A percentile compares a stretch with the other conserved stretches of the same genome.
Conservation (phyloP, 75 land plant species). For the Selaginella moellendorffii region DNA sequence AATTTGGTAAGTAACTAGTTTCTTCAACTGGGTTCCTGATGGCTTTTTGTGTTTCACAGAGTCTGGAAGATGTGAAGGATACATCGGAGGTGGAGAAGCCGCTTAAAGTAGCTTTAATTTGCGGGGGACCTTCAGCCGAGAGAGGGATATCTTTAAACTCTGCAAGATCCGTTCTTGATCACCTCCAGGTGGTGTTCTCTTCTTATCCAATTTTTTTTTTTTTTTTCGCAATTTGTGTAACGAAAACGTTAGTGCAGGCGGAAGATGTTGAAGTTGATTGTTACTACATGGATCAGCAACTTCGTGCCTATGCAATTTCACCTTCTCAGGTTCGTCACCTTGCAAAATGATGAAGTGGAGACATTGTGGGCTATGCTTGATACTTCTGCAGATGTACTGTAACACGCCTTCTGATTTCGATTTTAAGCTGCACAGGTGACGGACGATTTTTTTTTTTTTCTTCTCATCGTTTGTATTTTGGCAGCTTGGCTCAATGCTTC, state of each 20-base stretch:
- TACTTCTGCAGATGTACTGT: conserved; percentile 46
- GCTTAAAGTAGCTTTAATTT: conserved; percentile 49
- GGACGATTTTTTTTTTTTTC: not conserved
- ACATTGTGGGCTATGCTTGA: not conserved
- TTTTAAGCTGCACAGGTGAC: conserved; percentile 73
- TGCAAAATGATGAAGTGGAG: too few species aligned
- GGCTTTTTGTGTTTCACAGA: too few species aligned
- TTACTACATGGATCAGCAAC: conserved; percentile 53
- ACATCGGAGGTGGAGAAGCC: conserved; percentile 21
- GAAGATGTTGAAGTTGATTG: conserved; percentile 66
- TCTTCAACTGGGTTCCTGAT: too few species aligned
- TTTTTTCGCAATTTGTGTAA: too few species aligned
- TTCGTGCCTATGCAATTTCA: conserved; percentile 59
- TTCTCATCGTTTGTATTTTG: not conserved
- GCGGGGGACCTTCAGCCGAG: conserved; percentile 83
- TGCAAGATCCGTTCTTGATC: conserved; percentile 79
- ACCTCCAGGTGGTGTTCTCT: conserved; percentile 37
- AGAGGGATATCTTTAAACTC: conserved; percentile 80
- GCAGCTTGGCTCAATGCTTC: conserved; percentile 61
- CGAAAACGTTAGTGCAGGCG: conserved; percentile 31
- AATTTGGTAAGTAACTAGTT: too few species aligned
- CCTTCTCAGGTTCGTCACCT: conserved; percentile 47
- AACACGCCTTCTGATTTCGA: conserved; percentile 88
- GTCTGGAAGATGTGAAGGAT: conserved; percentile 11
- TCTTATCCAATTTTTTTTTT: not conserved